A percentile compares a stretch with the other conserved stretches of the same genome.
phyloP scores from a whole-genome alignment of 163 green algal genomes.

The Prototheca cutis region DNA sequence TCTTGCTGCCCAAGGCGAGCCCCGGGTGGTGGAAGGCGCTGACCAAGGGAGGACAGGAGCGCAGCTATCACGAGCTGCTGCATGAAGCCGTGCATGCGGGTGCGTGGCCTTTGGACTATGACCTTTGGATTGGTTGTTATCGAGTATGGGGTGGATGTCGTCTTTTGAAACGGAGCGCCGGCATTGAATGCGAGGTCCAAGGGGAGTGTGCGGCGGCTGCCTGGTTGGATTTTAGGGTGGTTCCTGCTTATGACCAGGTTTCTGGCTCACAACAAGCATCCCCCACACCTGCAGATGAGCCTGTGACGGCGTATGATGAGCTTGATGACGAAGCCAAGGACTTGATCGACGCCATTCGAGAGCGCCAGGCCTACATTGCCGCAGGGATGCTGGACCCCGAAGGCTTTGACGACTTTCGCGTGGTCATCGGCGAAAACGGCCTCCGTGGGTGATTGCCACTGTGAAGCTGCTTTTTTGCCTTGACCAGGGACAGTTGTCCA shows the following conservation, averaged over 20 bases:
- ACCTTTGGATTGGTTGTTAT: background rate
- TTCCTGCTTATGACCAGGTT: no score
- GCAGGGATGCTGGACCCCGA: conserved; percentile 23
- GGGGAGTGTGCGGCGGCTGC: no score
- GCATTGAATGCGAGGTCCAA: no score
- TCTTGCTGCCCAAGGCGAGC: conserved; percentile 19
- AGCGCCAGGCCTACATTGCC: conserved; percentile 23
- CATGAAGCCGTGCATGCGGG: conserved; percentile 28
- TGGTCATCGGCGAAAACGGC: conserved; percentile 25
- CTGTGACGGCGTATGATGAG: conserved; percentile 13
- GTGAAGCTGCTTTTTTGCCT: background rate
- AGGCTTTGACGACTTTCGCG: conserved; percentile 26
- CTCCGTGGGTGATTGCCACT: conserved; percentile 3
- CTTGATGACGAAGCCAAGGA: conserved; percentile 10
- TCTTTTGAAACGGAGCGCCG: no score
- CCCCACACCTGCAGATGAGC: no score
- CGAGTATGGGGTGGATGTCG: no score
- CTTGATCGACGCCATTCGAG: conserved; percentile 16
- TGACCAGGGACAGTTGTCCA: background rate
- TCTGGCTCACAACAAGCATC: no score
- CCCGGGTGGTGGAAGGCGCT: conserved; percentile 19
- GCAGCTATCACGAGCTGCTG: conserved; percentile 18
- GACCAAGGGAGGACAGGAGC: conserved; percentile 15
- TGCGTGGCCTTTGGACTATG: no score
- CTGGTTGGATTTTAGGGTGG: no score